Percentiles rank a stretch among this genome's conserved stretches.
Conservation (phyloP, 2,329 filamentous ascomycete species). For the Alternaria alternata region DNA sequence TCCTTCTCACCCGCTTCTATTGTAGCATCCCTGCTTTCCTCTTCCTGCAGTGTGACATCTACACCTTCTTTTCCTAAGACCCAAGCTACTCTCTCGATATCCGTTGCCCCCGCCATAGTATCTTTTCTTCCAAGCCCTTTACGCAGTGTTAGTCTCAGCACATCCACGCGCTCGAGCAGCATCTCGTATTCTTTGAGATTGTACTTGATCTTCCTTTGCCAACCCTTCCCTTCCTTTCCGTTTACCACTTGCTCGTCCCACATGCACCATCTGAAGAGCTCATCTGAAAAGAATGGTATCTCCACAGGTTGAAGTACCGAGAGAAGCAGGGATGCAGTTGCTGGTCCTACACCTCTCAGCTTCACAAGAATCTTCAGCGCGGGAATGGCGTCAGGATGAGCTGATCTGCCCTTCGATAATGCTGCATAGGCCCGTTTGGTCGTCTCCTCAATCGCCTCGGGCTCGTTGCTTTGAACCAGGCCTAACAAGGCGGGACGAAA, state of each 20-base stretch:
- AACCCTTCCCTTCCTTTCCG: conserved; percentile 49
- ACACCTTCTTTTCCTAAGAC: conserved; percentile 10
- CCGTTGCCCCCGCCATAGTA: conserved; percentile 16
- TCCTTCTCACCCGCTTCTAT: conserved; percentile 1
- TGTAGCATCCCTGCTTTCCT: background rate
- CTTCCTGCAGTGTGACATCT: conserved; percentile 12
- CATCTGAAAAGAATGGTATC: conserved; percentile 81
- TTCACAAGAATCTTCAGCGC: conserved; percentile 64
- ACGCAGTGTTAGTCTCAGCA: conserved; percentile 35
- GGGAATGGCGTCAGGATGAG: background rate
- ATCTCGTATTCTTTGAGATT: conserved; percentile 71
- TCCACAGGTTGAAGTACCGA: conserved; percentile 67
- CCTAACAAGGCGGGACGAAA: conserved; percentile 58
- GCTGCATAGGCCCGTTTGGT: conserved; percentile 62
- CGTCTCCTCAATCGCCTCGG: conserved; percentile 55
- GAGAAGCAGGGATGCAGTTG: conserved; percentile 78
- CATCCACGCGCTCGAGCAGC: conserved; percentile 55
- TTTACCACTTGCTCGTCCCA: conserved; percentile 53
- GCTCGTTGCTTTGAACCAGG: conserved; percentile 66
- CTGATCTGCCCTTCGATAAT: conserved; percentile 9
- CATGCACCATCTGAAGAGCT: conserved; percentile 76
- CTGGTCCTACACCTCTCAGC: conserved; percentile 79
- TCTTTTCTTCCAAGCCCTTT: conserved; percentile 58
- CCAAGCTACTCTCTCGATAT: conserved; percentile 27
- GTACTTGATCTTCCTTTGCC: conserved; percentile 70